Evolutionary conservation across 352 stramenopile species (phyloP).

Genomic region (Phytopythium boreale): DNA sequence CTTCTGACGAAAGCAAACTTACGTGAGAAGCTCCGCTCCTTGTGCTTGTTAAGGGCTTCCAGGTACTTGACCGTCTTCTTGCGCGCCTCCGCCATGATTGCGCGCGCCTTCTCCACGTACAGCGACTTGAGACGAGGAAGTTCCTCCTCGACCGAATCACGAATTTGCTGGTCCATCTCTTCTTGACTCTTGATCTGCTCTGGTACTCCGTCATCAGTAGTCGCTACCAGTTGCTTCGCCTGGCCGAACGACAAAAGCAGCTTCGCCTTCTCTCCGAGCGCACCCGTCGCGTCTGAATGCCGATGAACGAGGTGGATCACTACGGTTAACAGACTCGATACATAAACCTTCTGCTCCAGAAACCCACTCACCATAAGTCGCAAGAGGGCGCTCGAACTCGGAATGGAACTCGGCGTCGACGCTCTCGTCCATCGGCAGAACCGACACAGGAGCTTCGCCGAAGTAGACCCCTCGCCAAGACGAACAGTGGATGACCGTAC

Average conservation of each 20-base stretch:
- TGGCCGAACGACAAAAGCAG: conserved; percentile 47
- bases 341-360: too few relatives aligned
- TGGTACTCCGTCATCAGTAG: conserved; percentile 2
- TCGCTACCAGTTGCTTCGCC: conserved; percentile 26
- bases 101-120: conserved; percentile 44
- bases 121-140: conserved; percentile 45
- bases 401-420: conserved; percentile 24
- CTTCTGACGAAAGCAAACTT: neutral
- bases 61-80: conserved; percentile 28
- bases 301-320: neutral
- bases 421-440: conserved; percentile 22
- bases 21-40: conserved; percentile 7
- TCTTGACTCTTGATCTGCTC: conserved; percentile 27
- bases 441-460: conserved; percentile 25
- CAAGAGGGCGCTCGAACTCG: conserved; percentile 26
- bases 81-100: conserved; percentile 43
- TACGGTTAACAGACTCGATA: too few relatives aligned
- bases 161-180: conserved; percentile 45
- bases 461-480: conserved; percentile 44
- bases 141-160: conserved; percentile 34
- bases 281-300: conserved; percentile 35
- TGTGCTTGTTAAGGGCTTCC: conserved; percentile 15
- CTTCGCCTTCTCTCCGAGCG: conserved; percentile 44
- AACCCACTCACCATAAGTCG: conserved; percentile 42
- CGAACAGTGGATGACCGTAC: conserved; percentile 48